Conservation (phyloP, 2,329 filamentous ascomycete species). For the Tolypocladium paradoxum region DNA sequence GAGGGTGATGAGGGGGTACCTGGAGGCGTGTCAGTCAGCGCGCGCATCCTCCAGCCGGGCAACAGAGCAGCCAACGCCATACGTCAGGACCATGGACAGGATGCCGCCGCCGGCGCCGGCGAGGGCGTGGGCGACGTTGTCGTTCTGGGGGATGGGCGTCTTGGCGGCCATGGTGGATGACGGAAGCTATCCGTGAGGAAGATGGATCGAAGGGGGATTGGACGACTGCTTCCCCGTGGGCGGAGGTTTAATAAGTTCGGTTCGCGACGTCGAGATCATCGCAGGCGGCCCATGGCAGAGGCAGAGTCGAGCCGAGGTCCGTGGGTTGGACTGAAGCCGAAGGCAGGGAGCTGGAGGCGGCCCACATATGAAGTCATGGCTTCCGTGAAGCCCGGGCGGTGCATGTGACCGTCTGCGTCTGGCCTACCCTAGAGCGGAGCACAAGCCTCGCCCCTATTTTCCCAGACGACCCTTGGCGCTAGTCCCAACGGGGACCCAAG, state of each 20-base stretch:
- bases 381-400: neutral
- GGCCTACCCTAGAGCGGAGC: neutral
- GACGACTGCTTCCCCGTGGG: neutral
- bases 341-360: neutral
- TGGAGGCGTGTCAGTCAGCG: slow-evolving; percentile 21
- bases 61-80: slow-evolving; percentile 17
- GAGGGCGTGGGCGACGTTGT: slow-evolving; percentile 93
- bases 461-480: slow-evolving; percentile 5
- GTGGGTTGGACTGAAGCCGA: neutral
- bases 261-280: neutral
- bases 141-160: slow-evolving; percentile 68
- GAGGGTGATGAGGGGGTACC: slow-evolving; percentile 92
- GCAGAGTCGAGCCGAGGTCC: neutral
- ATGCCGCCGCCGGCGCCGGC: slow-evolving; percentile 89
- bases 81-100: slow-evolving; percentile 92
- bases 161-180: slow-evolving; percentile 32
- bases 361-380: neutral
- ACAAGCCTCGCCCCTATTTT: no score
- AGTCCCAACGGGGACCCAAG: slow-evolving; percentile 13
- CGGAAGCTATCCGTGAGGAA: neutral
- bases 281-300: no score
- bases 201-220: neutral
- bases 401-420: neutral
- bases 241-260: neutral
- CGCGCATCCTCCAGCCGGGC: neutral